Evolutionary conservation across 225 moss, liverwort and hornwort genomes (phyloP).

Genomic region (Physcomitrellopsis africana): DNA sequence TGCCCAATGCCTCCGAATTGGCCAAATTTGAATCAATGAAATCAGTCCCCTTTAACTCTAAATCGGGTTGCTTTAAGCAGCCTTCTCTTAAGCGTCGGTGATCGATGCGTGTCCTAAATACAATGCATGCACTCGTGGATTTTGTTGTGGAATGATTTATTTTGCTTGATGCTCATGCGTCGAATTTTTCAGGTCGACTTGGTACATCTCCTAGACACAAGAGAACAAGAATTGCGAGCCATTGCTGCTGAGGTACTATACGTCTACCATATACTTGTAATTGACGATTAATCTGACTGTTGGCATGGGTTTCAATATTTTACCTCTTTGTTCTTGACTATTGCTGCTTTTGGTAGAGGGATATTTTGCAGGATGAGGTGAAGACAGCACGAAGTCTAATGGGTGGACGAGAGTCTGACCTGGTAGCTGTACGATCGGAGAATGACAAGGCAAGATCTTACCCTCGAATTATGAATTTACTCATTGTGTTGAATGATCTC

Average conservation of each 20-base stretch:
- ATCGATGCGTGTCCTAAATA: neutral
- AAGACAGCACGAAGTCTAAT: constrained; percentile 50
- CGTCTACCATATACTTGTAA: neutral
- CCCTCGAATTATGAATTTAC: neutral
- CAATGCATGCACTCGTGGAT: constrained; percentile 8
- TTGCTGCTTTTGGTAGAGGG: constrained; percentile 41
- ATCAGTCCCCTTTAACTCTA: neutral
- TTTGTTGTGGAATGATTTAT: constrained; percentile 3
- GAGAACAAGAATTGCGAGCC: constrained; percentile 64
- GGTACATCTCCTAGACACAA: constrained; percentile 54
- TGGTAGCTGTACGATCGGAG: constrained; percentile 46
- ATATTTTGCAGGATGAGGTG: constrained; percentile 62
- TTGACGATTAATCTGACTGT: constrained; percentile 6
- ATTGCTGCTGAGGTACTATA: constrained; percentile 59
- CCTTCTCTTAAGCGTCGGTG: constrained; percentile 1
- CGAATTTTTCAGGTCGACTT: constrained; percentile 49
- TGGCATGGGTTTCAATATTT: constrained; percentile 10
- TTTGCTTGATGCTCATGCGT: constrained; percentile 15
- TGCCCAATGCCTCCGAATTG: constrained; percentile 1
- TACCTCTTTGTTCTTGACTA: constrained; percentile 26
- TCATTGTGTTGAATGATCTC: neutral
- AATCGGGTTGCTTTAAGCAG: constrained; percentile 17
- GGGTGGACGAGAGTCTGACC: constrained; percentile 51
- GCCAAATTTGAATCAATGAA: constrained; percentile 10
- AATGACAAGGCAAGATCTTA: constrained; percentile 49